Conservation (phyloP, 441 rosid genomes). For the Arabidopsis lyrata region DNA sequence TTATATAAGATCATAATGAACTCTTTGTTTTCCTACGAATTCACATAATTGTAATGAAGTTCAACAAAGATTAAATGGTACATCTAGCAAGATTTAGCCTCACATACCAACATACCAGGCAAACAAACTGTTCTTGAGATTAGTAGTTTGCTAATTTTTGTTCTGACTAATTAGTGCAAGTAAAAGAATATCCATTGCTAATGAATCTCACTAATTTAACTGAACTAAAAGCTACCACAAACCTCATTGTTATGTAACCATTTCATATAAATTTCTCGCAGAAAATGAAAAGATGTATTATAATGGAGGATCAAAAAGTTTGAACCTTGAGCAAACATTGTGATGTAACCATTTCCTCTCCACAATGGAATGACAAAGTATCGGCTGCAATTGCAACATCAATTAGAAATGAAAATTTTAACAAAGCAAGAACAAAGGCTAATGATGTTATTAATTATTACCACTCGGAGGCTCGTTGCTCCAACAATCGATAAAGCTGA, state of each 20-base stretch:
- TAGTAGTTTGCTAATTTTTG: background rate
- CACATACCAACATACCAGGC: background rate
- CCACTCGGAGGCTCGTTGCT: conserved; percentile 88
- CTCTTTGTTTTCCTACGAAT: background rate
- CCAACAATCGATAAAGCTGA: conserved; percentile 70
- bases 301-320: conserved; percentile 24
- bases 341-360: conserved; percentile 87
- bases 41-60: conserved; percentile 14
- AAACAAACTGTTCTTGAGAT: background rate
- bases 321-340: conserved; percentile 91
- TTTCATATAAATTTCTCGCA: conserved; percentile 42
- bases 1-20: conserved; percentile 2
- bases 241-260: conserved; percentile 78
- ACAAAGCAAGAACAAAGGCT: conserved; percentile 11
- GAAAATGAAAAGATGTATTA: background rate
- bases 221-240: conserved; percentile 14
- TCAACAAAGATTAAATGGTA: background rate
- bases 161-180: background rate
- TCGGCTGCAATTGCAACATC: conserved; percentile 58
- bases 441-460: conserved; percentile 42
- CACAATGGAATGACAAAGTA: conserved; percentile 87
- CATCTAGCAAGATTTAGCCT: conserved; percentile 20
- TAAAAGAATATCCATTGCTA: background rate
- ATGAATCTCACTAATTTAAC: background rate
- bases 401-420: conserved; percentile 11